Evolutionary conservation across 345 rosid species (phyloP), one percentile per base, ranked within the genome.

Genomic region (Hypericum androsaemum): DNA sequence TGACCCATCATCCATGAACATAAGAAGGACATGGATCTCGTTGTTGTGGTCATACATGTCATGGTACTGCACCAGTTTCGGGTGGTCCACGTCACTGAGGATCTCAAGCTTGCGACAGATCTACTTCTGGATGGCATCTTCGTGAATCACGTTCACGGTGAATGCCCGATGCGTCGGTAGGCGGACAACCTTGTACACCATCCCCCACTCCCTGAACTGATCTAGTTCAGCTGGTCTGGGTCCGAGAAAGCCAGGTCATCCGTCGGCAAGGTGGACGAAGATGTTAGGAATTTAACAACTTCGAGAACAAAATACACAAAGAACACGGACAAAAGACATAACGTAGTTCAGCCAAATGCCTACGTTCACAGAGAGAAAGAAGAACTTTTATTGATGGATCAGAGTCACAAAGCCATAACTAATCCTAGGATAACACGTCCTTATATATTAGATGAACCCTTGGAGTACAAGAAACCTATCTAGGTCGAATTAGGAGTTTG

Each of bases 61-160:
- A 46, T 84, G 94, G 59, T 96, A 92, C 59, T 68, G 81, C 16
- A 92, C 98, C n/a, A 92, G 84, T 74, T 88, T 92, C 0, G 83
- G 81, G 54, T 92, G 90, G 53, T 78, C 71, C 32, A 88, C 96
- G 37, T 74, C 88, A 1, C 94, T 77, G 17, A 92, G 77, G 61
- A 92, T 92, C 84, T 80, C 77, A 67, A 92, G 81, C 81, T 92
- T 96, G 39, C 95, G 77, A 57, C 85, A 73, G 86, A 92, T 88
- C 89, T 83, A 94, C 37, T 66, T 77, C 10, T 89, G 80, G 0
- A 85, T 86, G 10, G 83, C 63, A 52, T 92, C 98, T 7, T 92
- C 98, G 64, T 80, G 88, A 46, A 92, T 88, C 10, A 92, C 98
- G 56, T 92, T 92, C 22, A 92, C 89, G 5, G 98, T 97, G 66